Percentiles rank a stretch among this genome's conserved stretches.
phyloP scores from a whole-genome alignment of 2,329 filamentous ascomycete genomes.

The Ophioceras dolichostomum region DNA sequence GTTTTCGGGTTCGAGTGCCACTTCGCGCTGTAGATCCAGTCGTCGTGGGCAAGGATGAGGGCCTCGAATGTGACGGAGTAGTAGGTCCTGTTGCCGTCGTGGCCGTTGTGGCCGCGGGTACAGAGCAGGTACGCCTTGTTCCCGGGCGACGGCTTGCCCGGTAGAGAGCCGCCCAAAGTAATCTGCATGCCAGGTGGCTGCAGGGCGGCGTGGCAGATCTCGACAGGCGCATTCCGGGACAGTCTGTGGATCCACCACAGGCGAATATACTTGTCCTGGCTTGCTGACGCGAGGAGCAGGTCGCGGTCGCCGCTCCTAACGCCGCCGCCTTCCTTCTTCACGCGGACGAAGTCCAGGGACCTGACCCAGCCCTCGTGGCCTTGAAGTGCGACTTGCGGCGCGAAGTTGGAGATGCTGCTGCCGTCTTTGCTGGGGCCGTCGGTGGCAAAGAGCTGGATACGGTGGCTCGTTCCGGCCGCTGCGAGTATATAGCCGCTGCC shows the following conservation, averaged over 20 bases:
- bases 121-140: slow-evolving; percentile 83
- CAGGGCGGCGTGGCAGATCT: slow-evolving; percentile 35
- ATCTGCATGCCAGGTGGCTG: no score
- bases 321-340: slow-evolving; percentile 30
- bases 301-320: no score
- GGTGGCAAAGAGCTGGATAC: slow-evolving; percentile 63
- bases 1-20: slow-evolving; percentile 44
- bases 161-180: slow-evolving; percentile 42
- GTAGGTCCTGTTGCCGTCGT: slow-evolving; percentile 42
- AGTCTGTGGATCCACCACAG: slow-evolving; percentile 75
- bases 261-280: slow-evolving; percentile 94
- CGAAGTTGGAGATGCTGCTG: slow-evolving; percentile 38
- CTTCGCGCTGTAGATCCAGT: slow-evolving; percentile 88
- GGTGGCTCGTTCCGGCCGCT: slow-evolving; percentile 71
- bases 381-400: slow-evolving; percentile 61
- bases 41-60: slow-evolving; percentile 85
- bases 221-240: slow-evolving; percentile 39
- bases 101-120: no score
- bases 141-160: slow-evolving; percentile 63
- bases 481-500: slow-evolving; percentile 55
- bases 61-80: slow-evolving; percentile 90
- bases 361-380: slow-evolving; percentile 95
- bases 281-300: slow-evolving; percentile 77
- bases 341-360: slow-evolving; percentile 65
- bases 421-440: slow-evolving; percentile 12